Conservation (phyloP, 2,329 filamentous ascomycete species). For the Apiospora phragmitis region DNA sequence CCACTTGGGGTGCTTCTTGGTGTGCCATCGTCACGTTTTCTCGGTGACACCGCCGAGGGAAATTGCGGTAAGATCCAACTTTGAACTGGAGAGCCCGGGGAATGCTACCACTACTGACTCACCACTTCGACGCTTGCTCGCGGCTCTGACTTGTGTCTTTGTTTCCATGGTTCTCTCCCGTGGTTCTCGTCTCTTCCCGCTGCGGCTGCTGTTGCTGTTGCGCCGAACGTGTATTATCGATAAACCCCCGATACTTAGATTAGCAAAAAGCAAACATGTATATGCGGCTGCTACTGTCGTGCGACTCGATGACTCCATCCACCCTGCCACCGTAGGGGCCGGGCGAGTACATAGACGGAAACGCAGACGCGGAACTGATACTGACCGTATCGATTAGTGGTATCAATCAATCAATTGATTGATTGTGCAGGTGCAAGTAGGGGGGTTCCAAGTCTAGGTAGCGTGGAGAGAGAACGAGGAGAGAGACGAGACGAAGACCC, state of each 20-base stretch:
- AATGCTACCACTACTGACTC: background rate
- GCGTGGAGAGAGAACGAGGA: background rate
- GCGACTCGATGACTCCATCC: background rate
- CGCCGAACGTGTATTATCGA: background rate
- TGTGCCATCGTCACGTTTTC: constrained; percentile 1
- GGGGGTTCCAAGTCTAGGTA: background rate
- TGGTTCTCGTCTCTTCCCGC: background rate
- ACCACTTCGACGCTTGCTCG: background rate
- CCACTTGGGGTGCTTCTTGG: background rate
- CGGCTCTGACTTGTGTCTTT: background rate
- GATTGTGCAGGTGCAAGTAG: background rate
- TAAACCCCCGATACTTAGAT: background rate
- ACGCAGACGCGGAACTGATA: background rate
- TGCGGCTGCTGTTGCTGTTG: background rate
- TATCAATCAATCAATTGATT: background rate
- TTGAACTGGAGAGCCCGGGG: background rate
- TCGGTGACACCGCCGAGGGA: constrained; percentile 7
- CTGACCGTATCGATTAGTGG: constrained; percentile 4
- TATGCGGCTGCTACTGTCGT: constrained; percentile 4
- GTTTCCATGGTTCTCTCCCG: background rate
- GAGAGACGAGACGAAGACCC: background rate
- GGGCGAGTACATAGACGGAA: background rate
- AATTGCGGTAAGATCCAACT: constrained; percentile 8
- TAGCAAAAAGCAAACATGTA: background rate
- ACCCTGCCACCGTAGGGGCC: background rate